These are phyloP conservation scores for Mollisia scopiformis DNA, from an alignment of 2,329 filamentous ascomycete genomes.

Conservation along the genomic window DNA sequence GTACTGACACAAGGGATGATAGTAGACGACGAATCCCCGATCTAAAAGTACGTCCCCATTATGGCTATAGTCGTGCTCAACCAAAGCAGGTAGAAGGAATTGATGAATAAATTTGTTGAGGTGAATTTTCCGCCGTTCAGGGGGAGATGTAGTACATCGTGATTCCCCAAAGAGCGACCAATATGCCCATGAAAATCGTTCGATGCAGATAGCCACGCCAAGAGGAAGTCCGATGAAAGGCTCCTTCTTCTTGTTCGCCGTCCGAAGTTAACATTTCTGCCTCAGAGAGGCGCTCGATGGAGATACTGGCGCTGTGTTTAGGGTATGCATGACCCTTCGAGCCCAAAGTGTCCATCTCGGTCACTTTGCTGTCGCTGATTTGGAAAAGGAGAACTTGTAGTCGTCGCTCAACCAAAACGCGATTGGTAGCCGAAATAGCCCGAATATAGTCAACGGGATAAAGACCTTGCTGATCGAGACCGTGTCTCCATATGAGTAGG, in stretches of 20 bases:
- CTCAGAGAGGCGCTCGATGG: too few species aligned
- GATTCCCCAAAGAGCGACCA: too few species aligned
- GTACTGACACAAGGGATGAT: constrained; percentile 32
- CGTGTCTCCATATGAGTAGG: neutral
- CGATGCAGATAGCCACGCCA: too few species aligned
- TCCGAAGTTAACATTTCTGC: too few species aligned
- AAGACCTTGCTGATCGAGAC: constrained; percentile 16
- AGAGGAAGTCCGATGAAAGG: too few species aligned
- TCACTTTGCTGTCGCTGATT: neutral
- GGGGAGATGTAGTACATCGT: neutral
- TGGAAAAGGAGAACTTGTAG: neutral
- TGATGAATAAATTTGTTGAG: constrained; percentile 15
- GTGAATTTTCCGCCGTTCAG: neutral
- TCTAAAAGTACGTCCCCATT: constrained; percentile 24
- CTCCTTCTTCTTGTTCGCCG: too few species aligned
- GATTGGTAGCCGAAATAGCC: constrained; percentile 12
- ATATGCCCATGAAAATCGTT: too few species aligned
- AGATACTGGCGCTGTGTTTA: too few species aligned
- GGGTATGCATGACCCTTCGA: too few species aligned
- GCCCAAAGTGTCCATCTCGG: neutral
- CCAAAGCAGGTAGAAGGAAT: constrained; percentile 24
- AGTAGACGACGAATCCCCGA: constrained; percentile 21
- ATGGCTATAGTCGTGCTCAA: constrained; percentile 15
- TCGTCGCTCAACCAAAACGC: constrained; percentile 18
- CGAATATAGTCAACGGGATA: constrained; percentile 15